Percentiles rank a stretch among this genome's conserved stretches.
phyloP scores from a whole-genome alignment of 208 protist species.

The Trypanosoma scelopori region DNA sequence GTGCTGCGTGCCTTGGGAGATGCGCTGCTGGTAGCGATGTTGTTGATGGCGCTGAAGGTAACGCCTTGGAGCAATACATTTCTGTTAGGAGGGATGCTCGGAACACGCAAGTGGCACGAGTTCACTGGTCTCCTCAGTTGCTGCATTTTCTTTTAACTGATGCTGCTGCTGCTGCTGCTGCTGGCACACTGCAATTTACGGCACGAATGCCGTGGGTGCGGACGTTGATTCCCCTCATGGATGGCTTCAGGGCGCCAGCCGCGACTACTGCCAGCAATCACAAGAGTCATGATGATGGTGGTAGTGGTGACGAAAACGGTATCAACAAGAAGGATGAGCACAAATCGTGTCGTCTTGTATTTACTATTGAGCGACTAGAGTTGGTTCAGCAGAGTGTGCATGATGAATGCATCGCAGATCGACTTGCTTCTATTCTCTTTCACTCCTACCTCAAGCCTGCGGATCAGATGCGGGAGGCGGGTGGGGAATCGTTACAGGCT shows the following conservation, averaged over 20 bases:
- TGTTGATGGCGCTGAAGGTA: not conserved
- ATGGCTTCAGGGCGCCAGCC: conserved; percentile 1
- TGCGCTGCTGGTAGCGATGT: not conserved
- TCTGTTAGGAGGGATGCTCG: conserved; percentile 1
- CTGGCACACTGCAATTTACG: not conserved
- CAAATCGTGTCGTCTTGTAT: conserved; percentile 5
- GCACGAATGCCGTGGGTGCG: not conserved
- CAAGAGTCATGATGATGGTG: too few relatives aligned
- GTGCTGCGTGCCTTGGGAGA: not conserved
- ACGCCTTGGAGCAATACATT: conserved; percentile 1
- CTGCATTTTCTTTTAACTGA: conserved; percentile 9
- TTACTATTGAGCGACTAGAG: conserved; percentile 7
- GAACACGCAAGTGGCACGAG: not conserved
- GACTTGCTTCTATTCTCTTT: conserved; percentile 14
- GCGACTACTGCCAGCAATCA: not conserved
- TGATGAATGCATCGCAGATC: conserved; percentile 22
- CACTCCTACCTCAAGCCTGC: conserved; percentile 15
- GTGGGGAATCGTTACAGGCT: conserved; percentile 21
- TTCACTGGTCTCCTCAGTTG: conserved; percentile 29
- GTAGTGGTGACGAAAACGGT: not conserved
- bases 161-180: not conserved
- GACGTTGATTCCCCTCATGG: conserved; percentile 21
- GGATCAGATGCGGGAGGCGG: conserved; percentile 26
- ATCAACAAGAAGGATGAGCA: not conserved
- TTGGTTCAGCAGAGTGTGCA: conserved; percentile 18